These are phyloP conservation scores for Lepidium africanum DNA, from an alignment of 345 rosid genomes.

Conservation along the genomic window DNA sequence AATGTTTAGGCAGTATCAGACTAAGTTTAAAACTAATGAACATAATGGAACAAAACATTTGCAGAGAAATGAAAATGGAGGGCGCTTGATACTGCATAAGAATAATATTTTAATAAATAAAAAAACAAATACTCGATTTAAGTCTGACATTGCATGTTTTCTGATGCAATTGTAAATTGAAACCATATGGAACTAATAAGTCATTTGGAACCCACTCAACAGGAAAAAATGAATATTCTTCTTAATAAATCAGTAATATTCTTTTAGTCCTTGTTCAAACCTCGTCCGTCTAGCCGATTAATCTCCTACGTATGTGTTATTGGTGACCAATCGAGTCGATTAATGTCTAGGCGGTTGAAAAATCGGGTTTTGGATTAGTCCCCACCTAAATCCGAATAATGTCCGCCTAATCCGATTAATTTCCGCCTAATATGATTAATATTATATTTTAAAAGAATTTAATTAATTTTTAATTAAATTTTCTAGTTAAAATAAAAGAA, in stretches of 20 bases:
- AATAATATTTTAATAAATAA: neutral
- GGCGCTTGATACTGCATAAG: neutral
- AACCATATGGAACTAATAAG: neutral
- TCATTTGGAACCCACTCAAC: neutral
- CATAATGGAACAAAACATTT: neutral
- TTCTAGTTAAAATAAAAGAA: too few species aligned
- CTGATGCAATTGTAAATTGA: neutral
- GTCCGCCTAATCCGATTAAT: too few species aligned
- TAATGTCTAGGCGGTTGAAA: too few species aligned
- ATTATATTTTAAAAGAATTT: too few species aligned
- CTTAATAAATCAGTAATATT: neutral
- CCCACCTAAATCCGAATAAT: too few species aligned
- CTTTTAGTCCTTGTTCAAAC: too few species aligned
- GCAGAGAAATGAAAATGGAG: neutral
- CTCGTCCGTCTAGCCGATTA: too few species aligned
- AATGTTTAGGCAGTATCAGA: neutral
- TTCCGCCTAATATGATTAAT: too few species aligned
- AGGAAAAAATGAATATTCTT: neutral
- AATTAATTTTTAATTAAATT: too few species aligned
- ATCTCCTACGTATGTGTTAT: too few species aligned
- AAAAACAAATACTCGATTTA: neutral
- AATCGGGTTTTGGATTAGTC: too few species aligned
- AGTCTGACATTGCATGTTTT: neutral
- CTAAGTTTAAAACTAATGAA: neutral
- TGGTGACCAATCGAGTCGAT: too few species aligned